Percentiles rank a stretch among this genome's conserved stretches.
phyloP scores from a whole-genome alignment of 495 filamentous ascomycete genomes.

The Penicillium coprophilum region DNA sequence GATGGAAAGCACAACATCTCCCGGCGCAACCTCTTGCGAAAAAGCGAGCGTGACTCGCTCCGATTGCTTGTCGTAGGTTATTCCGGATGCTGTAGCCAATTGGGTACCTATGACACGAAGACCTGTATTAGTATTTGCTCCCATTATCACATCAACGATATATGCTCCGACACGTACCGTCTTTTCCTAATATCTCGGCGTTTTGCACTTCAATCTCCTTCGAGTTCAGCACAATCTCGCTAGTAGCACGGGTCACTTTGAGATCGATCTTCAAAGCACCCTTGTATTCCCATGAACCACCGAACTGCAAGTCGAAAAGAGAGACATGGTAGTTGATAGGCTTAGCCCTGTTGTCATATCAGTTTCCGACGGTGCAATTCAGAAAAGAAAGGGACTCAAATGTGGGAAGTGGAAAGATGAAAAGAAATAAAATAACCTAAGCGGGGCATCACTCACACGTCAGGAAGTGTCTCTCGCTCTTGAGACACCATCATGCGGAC shows the following conservation, averaged over 20 bases:
- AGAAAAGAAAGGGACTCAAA: background rate
- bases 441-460: conserved; percentile 41
- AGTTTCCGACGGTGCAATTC: background rate
- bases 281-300: conserved; percentile 73
- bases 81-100: conserved; percentile 58
- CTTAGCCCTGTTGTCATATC: conserved; percentile 58
- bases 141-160: background rate
- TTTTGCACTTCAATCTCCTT: conserved; percentile 45
- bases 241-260: conserved; percentile 60
- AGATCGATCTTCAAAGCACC: conserved; percentile 68
- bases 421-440: background rate
- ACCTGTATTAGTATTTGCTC: conserved; percentile 12
- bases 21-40: conserved; percentile 58
- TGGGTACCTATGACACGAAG: conserved; percentile 25
- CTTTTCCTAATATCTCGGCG: conserved; percentile 35
- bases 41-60: conserved; percentile 78
- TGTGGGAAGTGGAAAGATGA: background rate
- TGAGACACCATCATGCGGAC: conserved; percentile 45
- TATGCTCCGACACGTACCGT: conserved; percentile 27
- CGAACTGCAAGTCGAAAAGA: conserved; percentile 74
- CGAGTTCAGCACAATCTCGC: conserved; percentile 72
- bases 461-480: conserved; percentile 54
- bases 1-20: conserved; percentile 65
- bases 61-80: conserved; percentile 74
- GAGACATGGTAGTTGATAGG: conserved; percentile 83